Evolutionary conservation across 2,329 filamentous ascomycete genomes (phyloP), one percentile per base, ranked within the genome.

Genomic region (Penicillium oxalicum): DNA sequence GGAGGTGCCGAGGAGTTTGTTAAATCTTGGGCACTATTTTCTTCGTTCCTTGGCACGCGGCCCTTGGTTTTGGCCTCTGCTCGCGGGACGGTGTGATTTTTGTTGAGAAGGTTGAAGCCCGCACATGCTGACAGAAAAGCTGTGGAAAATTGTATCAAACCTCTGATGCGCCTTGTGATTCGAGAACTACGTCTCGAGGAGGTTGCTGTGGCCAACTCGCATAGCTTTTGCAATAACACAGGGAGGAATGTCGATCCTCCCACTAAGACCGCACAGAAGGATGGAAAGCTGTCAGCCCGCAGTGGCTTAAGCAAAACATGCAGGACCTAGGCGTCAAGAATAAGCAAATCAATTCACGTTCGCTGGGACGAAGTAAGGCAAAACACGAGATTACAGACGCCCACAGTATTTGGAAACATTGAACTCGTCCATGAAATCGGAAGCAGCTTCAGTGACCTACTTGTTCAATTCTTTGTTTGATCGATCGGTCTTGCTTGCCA

Each of bases 241-340:
- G 72, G 70, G 18, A 79, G 59, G 43, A 76, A 48, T 12, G 74
- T 77, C 45, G 77, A 77, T 24, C 77, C 76, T 35, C 74, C 77
- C 13, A 79, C 68, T 12, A 80, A 64, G 25, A 72, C 56, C 38
- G 71, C 78, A 59, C 77, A 80, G 51, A 76, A 78, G 3, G 76
- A 67, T 32, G 77, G 75, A 53, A 80, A 79, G 43, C 72, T 71
- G 56, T 77, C 69, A 36, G 71, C 54, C 34, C 69, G 70, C 33
- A 75, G 56, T 26, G 72, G 65, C 51, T 64, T 61, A 34, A 61
- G 63, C 29, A 77, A 57, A 42, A 72, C 64, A 34, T 57, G 60
- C 39, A 55, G 54, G 40, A 75, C 50, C 74, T 77, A 32, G 3
- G 11, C 4, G 2, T 2, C 18, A 18, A 18, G 3, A 5, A 32